Conservation (phyloP, 208 protist genomes). For the Trypanosoma melophagium region DNA sequence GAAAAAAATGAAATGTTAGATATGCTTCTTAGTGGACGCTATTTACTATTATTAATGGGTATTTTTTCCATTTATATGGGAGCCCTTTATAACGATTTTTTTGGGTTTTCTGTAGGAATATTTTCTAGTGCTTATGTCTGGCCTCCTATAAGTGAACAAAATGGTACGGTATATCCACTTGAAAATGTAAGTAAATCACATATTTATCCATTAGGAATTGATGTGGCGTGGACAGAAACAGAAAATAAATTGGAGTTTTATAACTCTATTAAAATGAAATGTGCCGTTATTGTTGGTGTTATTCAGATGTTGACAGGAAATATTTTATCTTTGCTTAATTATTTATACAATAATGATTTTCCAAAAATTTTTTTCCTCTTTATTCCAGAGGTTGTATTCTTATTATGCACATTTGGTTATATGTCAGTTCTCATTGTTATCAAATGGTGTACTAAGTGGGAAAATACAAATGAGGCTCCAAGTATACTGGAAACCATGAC, state of each 20-base stretch:
- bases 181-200: slow-evolving; percentile 29
- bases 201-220: slow-evolving; percentile 77
- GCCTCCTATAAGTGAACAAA: slow-evolving; percentile 30
- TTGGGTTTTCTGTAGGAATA: slow-evolving; percentile 85
- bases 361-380: slow-evolving; percentile 90
- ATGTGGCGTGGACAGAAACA: slow-evolving; percentile 88
- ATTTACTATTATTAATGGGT: slow-evolving; percentile 96
- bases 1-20: slow-evolving; percentile 86
- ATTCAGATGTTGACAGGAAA: slow-evolving; percentile 97
- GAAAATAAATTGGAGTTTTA: slow-evolving; percentile 97
- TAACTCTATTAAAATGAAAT: slow-evolving; percentile 99
- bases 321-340: slow-evolving; percentile 89
- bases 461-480: slow-evolving; percentile 65
- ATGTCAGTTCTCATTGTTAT: slow-evolving; percentile 96
- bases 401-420: slow-evolving; percentile 95
- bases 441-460: slow-evolving; percentile 92
- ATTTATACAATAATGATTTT: slow-evolving; percentile 86
- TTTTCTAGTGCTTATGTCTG: slow-evolving; percentile 84
- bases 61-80: slow-evolving; percentile 97
- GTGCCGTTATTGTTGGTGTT: slow-evolving; percentile 96
- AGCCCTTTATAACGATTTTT: slow-evolving; percentile 97
- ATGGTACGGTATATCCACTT: slow-evolving; percentile 38
- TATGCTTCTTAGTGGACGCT: slow-evolving; percentile 89
- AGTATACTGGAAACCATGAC: slow-evolving; percentile 90
- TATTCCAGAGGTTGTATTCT: slow-evolving; percentile 97